Base-by-base conservation (phyloP, 768 basidiomycete species). In the Collybia mongolica region DNA sequence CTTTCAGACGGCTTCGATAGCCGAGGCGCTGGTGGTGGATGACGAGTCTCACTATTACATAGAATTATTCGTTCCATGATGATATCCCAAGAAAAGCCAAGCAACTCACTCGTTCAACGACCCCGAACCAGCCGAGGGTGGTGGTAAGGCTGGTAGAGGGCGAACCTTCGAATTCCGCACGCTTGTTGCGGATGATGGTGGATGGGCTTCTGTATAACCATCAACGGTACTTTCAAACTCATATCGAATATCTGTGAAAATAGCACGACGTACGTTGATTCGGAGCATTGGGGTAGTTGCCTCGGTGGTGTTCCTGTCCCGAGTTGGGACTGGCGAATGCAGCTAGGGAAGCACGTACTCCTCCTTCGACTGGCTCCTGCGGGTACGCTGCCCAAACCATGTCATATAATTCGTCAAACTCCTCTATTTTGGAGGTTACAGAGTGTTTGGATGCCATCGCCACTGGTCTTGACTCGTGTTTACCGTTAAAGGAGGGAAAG, bases 401-500 rank as follows among this genome's bases (percentile, higher is more conserved):
- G 51, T 76, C 71, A 61, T 81, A 84, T 41, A 84, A 71, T 52
- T 75, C 74, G 35, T 83, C 77, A 11, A 84, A 70, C 59, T 82
- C 82, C 50, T 77, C 77, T 37, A 82, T 79, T 11, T 68, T 71
- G 1, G 78, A 74, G 11, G 56, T 51, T 40, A 55, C 28, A 19
- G 37, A 8, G 46, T 22, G 14, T 56, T 40, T 40, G 39, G 19
- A 40, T 6, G 22, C 39, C 18, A 23, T 19, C 8, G 22, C 19
- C 19, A 15, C 12, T 22, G 40, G 8, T 46, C 48, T 46, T 40
- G 40, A 38, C 11, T 9, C 32, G 5, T 32, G 32, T 2, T 9
- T 32, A 32, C 32, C 32, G 32, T 3, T 32, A 32, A 5, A 32
- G 4, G 32, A 32, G 11, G 32, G 32, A 32, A 32, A 3, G 14